Base-by-base conservation (phyloP, 2,329 filamentous ascomycete species). In the Passalora sequoiae region DNA sequence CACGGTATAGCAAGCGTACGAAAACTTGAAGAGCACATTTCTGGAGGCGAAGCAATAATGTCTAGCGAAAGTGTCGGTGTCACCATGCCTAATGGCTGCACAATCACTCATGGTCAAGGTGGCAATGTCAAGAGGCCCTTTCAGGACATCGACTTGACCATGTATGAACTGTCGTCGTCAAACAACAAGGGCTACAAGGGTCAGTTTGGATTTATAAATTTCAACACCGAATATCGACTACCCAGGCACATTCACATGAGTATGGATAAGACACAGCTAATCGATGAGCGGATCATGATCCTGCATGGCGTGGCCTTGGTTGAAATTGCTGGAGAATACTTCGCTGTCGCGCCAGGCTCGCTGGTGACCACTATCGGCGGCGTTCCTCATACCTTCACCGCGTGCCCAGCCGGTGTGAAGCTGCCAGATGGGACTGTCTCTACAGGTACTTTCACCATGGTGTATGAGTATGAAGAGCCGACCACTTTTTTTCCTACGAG, bases 241-340 rank as follows among this genome's bases (percentile, higher is more conserved):
- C 55, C 51, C 4, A 33, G 53, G 38, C 51, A 56, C 36, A 54
- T 57, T 15, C 53, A 56, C 43, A 58, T 56, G 48, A 44, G 46
- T 10, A 33, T 41, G 24, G 44, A 49, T 32, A 47, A 47, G 30
- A 28, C 39, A 5, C 37, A 20, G 13, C 40, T 52, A 4, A 43
- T 55, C 25, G 51, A 54, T 25, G 53, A 58, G 39, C 38, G 51
- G 5, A 54, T 54, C 27, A 42, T 58, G 30, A 52, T 55, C 9
- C 28, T 58, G 16, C 37, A 51, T 20, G 51, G 47, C 25, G 47
- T 55, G 10, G 53, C 43, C 10, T 35, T 54, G 15, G 47, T 57
- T 21, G 49, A 54, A 21, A 41, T 56, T 4, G 51, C 50, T 8
- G 53, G 46, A 17, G 42, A 50, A 15, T 37, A 49, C 19, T 53